Conservation (phyloP, 129 eudicot species). For the Arctium lappa region DNA sequence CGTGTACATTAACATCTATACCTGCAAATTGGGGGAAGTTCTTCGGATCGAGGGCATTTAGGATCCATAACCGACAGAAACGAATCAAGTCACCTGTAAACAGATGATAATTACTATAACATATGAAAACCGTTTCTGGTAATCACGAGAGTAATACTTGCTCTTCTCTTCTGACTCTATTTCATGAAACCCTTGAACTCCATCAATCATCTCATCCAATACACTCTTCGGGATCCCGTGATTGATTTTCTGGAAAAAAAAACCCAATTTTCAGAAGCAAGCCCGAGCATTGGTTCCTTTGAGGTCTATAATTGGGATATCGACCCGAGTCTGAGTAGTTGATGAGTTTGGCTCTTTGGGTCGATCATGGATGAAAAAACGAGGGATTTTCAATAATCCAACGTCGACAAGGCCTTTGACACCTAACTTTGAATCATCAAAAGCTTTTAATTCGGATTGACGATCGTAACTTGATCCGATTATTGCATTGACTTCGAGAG, state of each 20-base stretch:
- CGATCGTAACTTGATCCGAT: constrained; percentile 8
- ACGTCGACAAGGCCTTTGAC: constrained; percentile 33
- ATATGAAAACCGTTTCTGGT: constrained; percentile 2
- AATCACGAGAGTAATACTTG: constrained; percentile 32
- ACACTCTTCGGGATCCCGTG: constrained; percentile 40
- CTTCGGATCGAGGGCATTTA: constrained; percentile 13
- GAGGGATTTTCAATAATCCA: constrained; percentile 23
- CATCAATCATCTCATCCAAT: constrained; percentile 25
- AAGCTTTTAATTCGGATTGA: constrained; percentile 19
- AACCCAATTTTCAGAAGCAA: constrained; percentile 36
- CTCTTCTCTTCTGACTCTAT: constrained; percentile 31
- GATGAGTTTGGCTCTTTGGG: constrained; percentile 8
- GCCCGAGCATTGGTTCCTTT: not conserved
- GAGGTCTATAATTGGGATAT: constrained; percentile 35
- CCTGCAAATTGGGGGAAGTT: constrained; percentile 27
- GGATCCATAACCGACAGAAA: constrained; percentile 13
- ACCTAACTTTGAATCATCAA: constrained; percentile 34
- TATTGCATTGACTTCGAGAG: not conserved
- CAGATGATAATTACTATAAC: constrained; percentile 16
- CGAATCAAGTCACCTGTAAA: constrained; percentile 22
- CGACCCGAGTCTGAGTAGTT: not conserved
- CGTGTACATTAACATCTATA: not conserved
- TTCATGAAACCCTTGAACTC: constrained; percentile 30
- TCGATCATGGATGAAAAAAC: constrained; percentile 17
- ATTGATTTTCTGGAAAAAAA: constrained; percentile 46